Evolutionary conservation across 768 basidiomycete species (phyloP).

Genomic region (Boletus eberwhitei): DNA sequence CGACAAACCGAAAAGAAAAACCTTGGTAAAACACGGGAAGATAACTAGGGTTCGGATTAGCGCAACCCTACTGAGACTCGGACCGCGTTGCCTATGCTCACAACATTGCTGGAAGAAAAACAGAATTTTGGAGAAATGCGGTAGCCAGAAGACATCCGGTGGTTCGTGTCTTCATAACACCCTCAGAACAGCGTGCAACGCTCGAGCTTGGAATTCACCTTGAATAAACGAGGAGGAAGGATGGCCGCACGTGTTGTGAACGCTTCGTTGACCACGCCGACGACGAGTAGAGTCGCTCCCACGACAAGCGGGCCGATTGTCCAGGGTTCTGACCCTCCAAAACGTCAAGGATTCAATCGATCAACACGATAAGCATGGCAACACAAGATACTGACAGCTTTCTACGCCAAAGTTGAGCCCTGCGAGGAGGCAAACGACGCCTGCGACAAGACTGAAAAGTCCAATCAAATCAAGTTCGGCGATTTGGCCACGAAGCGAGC

Average conservation of each 20-base stretch:
- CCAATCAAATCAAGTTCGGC: constrained; percentile 72
- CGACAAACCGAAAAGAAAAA: not conserved
- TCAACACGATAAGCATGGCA: not conserved
- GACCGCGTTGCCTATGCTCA: constrained; percentile 1
- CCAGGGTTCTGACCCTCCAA: constrained; percentile 49
- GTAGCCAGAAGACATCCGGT: constrained; percentile 56
- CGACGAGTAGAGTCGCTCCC: constrained; percentile 50
- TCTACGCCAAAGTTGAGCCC: constrained; percentile 70
- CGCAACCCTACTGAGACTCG: too few species aligned
- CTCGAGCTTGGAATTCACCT: constrained; percentile 34
- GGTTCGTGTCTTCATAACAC: constrained; percentile 54
- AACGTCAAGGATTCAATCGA: not conserved
- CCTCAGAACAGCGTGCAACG: not conserved
- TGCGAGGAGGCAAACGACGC: constrained; percentile 63
- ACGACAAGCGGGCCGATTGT: constrained; percentile 57
- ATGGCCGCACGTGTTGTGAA: constrained; percentile 65
- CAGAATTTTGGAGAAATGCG: constrained; percentile 58
- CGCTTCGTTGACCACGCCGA: constrained; percentile 53
- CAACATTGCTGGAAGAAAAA: constrained; percentile 50
- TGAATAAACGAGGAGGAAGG: constrained; percentile 71
- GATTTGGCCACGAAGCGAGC: constrained; percentile 53
- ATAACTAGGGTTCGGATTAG: constrained; percentile 37
- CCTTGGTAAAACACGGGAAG: constrained; percentile 73
- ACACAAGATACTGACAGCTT: constrained; percentile 45
- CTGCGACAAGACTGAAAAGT: constrained; percentile 56